A percentile compares a stretch with the other conserved stretches of the same genome.
phyloP scores from a whole-genome alignment of 2,329 filamentous ascomycete genomes.

The Diatrype stigma region DNA sequence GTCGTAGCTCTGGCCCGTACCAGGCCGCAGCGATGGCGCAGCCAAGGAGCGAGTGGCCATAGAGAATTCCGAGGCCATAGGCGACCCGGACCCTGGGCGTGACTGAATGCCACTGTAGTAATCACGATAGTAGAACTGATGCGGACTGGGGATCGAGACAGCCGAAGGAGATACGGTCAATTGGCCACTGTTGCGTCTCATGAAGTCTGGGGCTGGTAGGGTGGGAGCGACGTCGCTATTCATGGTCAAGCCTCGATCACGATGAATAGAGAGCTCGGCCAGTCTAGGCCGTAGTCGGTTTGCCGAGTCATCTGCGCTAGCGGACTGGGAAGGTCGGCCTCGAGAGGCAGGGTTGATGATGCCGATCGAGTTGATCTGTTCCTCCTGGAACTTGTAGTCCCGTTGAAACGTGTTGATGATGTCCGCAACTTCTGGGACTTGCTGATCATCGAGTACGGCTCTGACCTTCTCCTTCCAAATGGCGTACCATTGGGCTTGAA shows the following conservation, averaged over 20 bases:
- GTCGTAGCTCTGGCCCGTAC: constrained; percentile 58
- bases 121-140: constrained; percentile 54
- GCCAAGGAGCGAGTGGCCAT: constrained; percentile 45
- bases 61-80: constrained; percentile 51
- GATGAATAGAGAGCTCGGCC: constrained; percentile 42
- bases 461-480: constrained; percentile 82
- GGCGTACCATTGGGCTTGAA: constrained; percentile 78
- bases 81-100: constrained; percentile 54
- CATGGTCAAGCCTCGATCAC: constrained; percentile 56
- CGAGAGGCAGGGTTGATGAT: constrained; percentile 72
- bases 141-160: constrained; percentile 42
- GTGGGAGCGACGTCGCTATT: constrained; percentile 60
- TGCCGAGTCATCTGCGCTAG: constrained; percentile 48
- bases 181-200: constrained; percentile 61
- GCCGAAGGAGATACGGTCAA: constrained; percentile 57
- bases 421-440: constrained; percentile 64
- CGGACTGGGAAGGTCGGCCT: constrained; percentile 56
- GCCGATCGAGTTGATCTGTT: constrained; percentile 64
- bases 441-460: constrained; percentile 63
- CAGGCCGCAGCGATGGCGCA: constrained; percentile 45
- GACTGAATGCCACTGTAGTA: constrained; percentile 43
- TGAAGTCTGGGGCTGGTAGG: constrained; percentile 63
- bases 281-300: constrained; percentile 46
- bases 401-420: constrained; percentile 74
- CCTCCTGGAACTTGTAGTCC: constrained; percentile 74